Evolutionary conservation across 148 eudicot species (phyloP), one percentile per base, ranked within the genome.

Genomic region (Persicaria tinctoria): DNA sequence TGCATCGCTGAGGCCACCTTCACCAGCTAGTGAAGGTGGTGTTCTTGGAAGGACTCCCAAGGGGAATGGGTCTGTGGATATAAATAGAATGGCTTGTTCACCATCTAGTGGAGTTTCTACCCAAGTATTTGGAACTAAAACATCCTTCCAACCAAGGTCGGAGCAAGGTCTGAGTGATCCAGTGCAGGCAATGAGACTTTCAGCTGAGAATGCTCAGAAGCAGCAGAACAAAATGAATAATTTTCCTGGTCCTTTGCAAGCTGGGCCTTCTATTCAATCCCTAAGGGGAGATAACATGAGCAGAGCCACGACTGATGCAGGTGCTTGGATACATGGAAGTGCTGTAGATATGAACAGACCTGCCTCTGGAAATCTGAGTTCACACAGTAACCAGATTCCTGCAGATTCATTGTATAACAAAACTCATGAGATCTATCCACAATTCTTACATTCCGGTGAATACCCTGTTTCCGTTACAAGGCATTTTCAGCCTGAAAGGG

Each of bases 161-260:
- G 88, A 83, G 46, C 86, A 89, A 85, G 91, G 83, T 78, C 88
- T 91, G 41, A 86, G 85, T 75, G 98, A 94, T 77, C 98, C 97
- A 9, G 97, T 91, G 44, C 91, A 87, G 76, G 84, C 90, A 60
- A 91, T 94, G 97, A 91, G 87, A 82, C 87, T 84, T 84, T 74
- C 92, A 66, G 74, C 92, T 3, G 92, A 91, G 73, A 90, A 87
- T 73, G 83, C 82, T 83, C 97, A 87, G 82, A 85, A 77, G 73
- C 96, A 86, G 68, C 96, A 87, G 48, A 86, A 83, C 74, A 76
- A 82, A 59, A 57, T 79, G 13, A 78, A 70, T 78, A 78, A 77
- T 77, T 51, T 80, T 73, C 51, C 48, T 27, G 84, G 68, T 63
- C 79, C 73, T n/a, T 57, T 77, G 48, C 83, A 75, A 66, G 60